Evolutionary conservation across 805 yeast species (phyloP).

Genomic region (Yarrowia divulgata): DNA sequence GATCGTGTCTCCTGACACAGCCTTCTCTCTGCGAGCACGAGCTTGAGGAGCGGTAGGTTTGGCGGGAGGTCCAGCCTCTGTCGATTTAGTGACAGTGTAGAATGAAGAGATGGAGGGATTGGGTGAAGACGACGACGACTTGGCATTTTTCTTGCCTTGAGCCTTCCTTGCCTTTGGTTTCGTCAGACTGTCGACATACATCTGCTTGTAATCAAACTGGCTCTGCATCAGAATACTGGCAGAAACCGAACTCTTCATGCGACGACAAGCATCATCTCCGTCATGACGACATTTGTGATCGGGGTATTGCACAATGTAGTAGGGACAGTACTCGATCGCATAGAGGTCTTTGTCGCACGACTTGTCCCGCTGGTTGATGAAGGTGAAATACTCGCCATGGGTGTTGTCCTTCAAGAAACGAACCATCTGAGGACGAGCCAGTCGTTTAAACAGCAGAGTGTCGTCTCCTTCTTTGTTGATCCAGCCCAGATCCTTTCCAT

Average conservation of each 20-base stretch:
- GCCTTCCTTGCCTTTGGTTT: background rate
- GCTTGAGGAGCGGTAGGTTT: background rate
- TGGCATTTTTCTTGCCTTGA: background rate
- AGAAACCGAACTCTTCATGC: background rate
- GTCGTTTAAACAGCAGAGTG: slow-evolving; percentile 1
- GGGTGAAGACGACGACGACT: background rate
- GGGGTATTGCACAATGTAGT: slow-evolving; percentile 14
- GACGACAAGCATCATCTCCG: slow-evolving; percentile 14
- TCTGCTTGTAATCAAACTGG: slow-evolving; percentile 1
- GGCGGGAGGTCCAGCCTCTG: background rate
- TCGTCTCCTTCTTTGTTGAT: slow-evolving; percentile 12
- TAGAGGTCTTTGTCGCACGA: slow-evolving; percentile 7
- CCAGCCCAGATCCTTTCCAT: slow-evolving; percentile 8
- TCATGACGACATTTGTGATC: background rate
- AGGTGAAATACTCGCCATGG: slow-evolving; percentile 2
- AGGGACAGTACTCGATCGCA: slow-evolving; percentile 11
- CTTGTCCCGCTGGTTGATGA: slow-evolving; percentile 19
- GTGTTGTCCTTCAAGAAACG: background rate
- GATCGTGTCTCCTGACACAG: background rate
- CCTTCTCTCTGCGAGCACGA: no score
- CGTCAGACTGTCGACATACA: background rate
- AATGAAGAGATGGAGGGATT: background rate
- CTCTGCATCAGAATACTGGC: slow-evolving; percentile 31
- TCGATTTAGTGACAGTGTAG: background rate
- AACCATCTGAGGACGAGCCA: slow-evolving; percentile 19